phyloP scores from a whole-genome alignment of 306 rosid species.

The Acacia acuminata region DNA sequence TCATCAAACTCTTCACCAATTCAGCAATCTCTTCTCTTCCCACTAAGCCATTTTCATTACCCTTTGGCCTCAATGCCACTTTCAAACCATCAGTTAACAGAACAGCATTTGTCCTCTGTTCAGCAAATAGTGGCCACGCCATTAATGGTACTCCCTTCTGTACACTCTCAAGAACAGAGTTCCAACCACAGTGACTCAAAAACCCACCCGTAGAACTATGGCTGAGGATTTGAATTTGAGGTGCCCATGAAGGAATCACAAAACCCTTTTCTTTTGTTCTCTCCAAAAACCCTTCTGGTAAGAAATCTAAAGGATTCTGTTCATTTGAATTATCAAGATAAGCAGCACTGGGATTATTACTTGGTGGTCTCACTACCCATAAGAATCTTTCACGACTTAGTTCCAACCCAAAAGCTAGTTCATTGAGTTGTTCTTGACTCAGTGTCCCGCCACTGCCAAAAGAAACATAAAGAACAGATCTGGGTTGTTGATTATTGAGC shows the following conservation, averaged over 20 bases:
- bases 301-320: constrained; percentile 26
- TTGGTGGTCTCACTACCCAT: constrained; percentile 47
- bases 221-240: constrained; percentile 35
- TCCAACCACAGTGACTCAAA: constrained; percentile 36
- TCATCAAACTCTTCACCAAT: constrained; percentile 21
- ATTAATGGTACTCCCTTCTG: constrained; percentile 23
- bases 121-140: constrained; percentile 31
- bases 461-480: constrained; percentile 41
- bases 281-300: constrained; percentile 40
- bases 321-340: constrained; percentile 14
- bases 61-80: constrained; percentile 23
- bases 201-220: constrained; percentile 36
- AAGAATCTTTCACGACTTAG: constrained; percentile 39
- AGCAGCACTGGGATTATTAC: constrained; percentile 25
- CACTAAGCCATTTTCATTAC: constrained; percentile 4
- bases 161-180: constrained; percentile 19
- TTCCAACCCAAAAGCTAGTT: constrained; percentile 46
- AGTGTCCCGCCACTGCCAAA: constrained; percentile 56
- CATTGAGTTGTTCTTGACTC: constrained; percentile 36
- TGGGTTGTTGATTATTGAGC: constrained; percentile 29
- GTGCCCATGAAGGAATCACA: constrained; percentile 42
- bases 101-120: constrained; percentile 28
- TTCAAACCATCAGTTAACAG: constrained; percentile 7
- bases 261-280: constrained; percentile 41
- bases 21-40: constrained; percentile 25